Evolutionary conservation across 2,329 filamentous ascomycete genomes (phyloP).

Genomic region (Cryphonectria naterciae): DNA sequence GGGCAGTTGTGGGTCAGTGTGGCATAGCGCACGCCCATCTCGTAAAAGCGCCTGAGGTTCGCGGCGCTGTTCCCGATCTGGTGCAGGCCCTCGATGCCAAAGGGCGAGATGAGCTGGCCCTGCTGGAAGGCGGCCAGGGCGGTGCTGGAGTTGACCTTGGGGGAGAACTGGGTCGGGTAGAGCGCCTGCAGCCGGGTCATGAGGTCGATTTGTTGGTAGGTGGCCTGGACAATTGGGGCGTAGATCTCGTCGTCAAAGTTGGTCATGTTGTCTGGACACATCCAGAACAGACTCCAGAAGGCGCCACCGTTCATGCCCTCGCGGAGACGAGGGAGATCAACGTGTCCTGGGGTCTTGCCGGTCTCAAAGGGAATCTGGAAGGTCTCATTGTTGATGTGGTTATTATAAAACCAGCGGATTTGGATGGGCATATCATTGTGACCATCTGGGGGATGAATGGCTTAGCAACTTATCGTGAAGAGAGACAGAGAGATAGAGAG

Average conservation of each 20-base stretch:
- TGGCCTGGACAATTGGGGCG: slow-evolving; percentile 58
- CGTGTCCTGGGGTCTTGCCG: slow-evolving; percentile 69
- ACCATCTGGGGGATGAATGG: slow-evolving; percentile 63
- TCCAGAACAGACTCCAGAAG: slow-evolving; percentile 90
- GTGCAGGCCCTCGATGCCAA: slow-evolving; percentile 86
- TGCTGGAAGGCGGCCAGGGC: slow-evolving; percentile 64
- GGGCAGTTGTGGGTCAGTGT: slow-evolving; percentile 94
- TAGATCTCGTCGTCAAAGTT: slow-evolving; percentile 61
- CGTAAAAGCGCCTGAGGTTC: slow-evolving; percentile 75
- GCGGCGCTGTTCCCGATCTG: slow-evolving; percentile 86
- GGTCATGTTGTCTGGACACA: slow-evolving; percentile 72
- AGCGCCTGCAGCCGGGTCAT: slow-evolving; percentile 64
- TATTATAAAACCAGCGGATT: slow-evolving; percentile 68
- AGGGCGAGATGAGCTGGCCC: slow-evolving; percentile 72
- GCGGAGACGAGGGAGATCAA: slow-evolving; percentile 77
- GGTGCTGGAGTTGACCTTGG: slow-evolving; percentile 60
- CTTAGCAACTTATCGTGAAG: not conserved
- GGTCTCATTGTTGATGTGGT: slow-evolving; percentile 74
- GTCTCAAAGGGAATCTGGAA: slow-evolving; percentile 78
- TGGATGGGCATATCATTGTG: slow-evolving; percentile 86
- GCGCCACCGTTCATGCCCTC: slow-evolving; percentile 76
- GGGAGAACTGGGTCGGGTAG: slow-evolving; percentile 74
- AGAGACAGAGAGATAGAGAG: not conserved
- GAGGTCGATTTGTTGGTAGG: slow-evolving; percentile 76
- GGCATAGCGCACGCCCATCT: slow-evolving; percentile 81